Base-by-base conservation (phyloP, 169 alveolate species). In the Eimeria necatrix region DNA sequence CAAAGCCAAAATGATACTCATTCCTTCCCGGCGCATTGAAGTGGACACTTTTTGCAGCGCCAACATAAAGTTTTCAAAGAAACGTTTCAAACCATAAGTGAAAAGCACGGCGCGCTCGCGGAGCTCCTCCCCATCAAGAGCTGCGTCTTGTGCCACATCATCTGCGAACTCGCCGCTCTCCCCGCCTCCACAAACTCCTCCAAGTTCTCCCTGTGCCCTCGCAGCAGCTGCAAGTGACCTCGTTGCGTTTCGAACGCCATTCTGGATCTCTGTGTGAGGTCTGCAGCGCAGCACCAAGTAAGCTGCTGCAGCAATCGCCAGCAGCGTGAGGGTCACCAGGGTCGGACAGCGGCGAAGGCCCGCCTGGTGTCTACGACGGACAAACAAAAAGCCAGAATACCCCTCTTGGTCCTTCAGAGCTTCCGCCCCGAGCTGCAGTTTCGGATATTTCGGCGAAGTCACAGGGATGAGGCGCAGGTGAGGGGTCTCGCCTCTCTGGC, bases 141-240 rank as follows among this genome's bases (percentile, higher is more conserved):
- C 9, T 5, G 9, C 81, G 81, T 52, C 22, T 9, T 20, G 20
- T 9, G 14, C 78, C 0, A n/a, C 49, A 68, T 12, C 48, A n/a
- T 6, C 2, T 2, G 81, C 51, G 14, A 52, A n/a, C 81, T 71
- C 81, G 8, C 52, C 52, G 8, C 4, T 14, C 6, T 1, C 18
- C 81, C 81, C 51, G 0, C 24, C 6, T 4, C 10, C 6, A 6
- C 51, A 32, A 4, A 20, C 12, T 4, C 8, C 52, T 8, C n/a
- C 81, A 71, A 6, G 22, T 3, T 6, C 81, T 6, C 41, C 6
- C 51, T 9, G 24, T 52, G 24, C 81, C 81, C 41, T n/a, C 51
- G 24, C 81, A 71, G 26, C 81, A 24, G 53, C 81, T 26, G 81
- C 51, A 9, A 71, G 53, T 26, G 81, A 71, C 51, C 81, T 12